Conservation (phyloP, 2,329 filamentous ascomycete genomes). For the Colletotrichum neosansevieriae region DNA sequence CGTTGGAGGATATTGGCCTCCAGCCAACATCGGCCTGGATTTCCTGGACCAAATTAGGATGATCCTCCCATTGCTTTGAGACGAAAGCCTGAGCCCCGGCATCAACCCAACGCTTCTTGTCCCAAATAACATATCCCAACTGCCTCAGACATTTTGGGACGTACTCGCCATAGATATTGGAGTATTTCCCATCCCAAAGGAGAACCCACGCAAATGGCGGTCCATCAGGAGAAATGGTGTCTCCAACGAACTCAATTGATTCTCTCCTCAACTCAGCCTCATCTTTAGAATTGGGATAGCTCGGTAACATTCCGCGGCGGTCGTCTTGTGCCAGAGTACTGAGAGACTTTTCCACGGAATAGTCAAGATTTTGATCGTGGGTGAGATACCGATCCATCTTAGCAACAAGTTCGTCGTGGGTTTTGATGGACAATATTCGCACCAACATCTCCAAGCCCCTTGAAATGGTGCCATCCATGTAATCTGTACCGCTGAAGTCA, state of each 20-base stretch:
- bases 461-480: conserved; percentile 1
- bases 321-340: background rate
- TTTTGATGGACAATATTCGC: background rate
- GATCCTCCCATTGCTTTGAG: conserved; percentile 6
- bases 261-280: background rate
- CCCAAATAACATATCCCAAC: conserved; percentile 14
- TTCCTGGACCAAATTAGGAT: background rate
- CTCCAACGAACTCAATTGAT: background rate
- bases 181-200: conserved; percentile 6
- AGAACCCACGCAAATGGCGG: conserved; percentile 8
- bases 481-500: background rate
- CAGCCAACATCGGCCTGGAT: background rate
- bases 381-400: background rate
- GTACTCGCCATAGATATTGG: conserved; percentile 8
- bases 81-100: background rate
- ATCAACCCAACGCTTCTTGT: background rate
- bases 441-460: conserved; percentile 5
- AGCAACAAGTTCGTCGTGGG: background rate
- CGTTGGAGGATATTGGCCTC: background rate
- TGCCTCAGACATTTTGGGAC: background rate
- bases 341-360: background rate
- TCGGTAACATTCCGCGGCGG: background rate
- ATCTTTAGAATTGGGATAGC: background rate
- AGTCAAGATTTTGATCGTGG: background rate
- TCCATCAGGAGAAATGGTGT: background rate